Evolutionary conservation across 2,329 filamentous ascomycete species (phyloP), one percentile per base, ranked within the genome.

Genomic region (Microdochium paspali): DNA sequence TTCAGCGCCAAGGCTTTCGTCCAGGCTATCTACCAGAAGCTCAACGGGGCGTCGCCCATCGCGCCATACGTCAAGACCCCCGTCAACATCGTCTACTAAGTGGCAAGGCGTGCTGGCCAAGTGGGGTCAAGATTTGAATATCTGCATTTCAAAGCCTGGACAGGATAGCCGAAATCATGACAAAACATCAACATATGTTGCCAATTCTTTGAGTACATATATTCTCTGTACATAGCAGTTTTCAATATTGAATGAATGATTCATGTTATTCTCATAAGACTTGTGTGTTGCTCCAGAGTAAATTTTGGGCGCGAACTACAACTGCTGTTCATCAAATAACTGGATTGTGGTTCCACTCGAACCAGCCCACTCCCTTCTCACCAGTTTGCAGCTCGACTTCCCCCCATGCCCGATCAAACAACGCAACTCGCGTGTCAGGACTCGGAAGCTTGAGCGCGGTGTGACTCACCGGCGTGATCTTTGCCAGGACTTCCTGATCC

Each of bases 1-100:
- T 58, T 73, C 10, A 73, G 77, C 23, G 70, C 75, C 0, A 65
- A 70, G 51, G 73, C 77, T 2, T 83, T 83, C 54, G 69, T 80
- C 13, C 79, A 79, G 63, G 79, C 60, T 3, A 50, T 66, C 13
- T 23, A 49, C n/a, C 47, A 48, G n/a, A 9, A 45, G 13, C 40
- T 57, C 49, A 59, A 59, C 30, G 57, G 57, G 25, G 56, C 57
- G 1, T 58, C 57, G 5, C 48, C 50, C 4, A 42, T 59, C 39
- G 26, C 25, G 18, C 20, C 35, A 20, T 58, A 58, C 46, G 46
- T 59, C 26, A 46, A 46, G 44, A 35, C 46, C 13, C 35, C 35
- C 18, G 35, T 40, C 35, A 21, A 5, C 18, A 40, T 40, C 23
- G 35, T 40, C n/a, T 40, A 40, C 12, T 40, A 12, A 40, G n/a